Percentiles rank a stretch among this genome's conserved stretches.
These are phyloP conservation scores for Debaryomyces prosopidis DNA, from an alignment of 805 yeast species.

Conservation along the genomic window DNA sequence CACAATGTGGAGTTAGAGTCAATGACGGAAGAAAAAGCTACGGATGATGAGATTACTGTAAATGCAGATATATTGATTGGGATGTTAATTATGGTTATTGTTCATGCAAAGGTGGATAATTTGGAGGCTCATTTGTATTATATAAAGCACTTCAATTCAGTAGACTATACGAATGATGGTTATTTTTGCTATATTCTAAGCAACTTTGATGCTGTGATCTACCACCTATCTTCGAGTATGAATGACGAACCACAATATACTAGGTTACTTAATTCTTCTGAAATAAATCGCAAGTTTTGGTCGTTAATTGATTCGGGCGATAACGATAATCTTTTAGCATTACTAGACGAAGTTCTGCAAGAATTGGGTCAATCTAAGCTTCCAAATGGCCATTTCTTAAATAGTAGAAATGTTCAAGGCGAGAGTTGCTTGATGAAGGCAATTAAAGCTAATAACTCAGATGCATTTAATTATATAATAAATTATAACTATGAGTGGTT, in stretches of 20 bases:
- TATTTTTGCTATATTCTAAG: slow-evolving; percentile 74
- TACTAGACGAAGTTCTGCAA: slow-evolving; percentile 13
- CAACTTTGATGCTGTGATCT: slow-evolving; percentile 79
- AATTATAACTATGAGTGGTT: slow-evolving; percentile 47
- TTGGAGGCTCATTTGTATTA: slow-evolving; percentile 66
- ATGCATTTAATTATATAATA: slow-evolving; percentile 47
- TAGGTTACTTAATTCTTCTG: slow-evolving; percentile 42
- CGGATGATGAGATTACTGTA: slow-evolving; percentile 34
- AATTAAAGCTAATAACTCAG: slow-evolving; percentile 46
- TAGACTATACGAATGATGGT: slow-evolving; percentile 46
- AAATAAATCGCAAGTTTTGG: slow-evolving; percentile 56
- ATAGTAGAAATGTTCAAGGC: slow-evolving; percentile 47
- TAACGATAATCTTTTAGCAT: slow-evolving; percentile 9
- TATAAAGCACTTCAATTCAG: slow-evolving; percentile 57
- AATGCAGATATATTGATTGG: slow-evolving; percentile 85
- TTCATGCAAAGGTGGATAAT: slow-evolving; percentile 58
- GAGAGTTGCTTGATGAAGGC: slow-evolving; percentile 73
- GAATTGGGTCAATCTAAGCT: slow-evolving; percentile 10
- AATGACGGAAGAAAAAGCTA: slow-evolving; percentile 1
- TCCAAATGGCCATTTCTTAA: slow-evolving; percentile 20
- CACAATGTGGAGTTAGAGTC: background rate
- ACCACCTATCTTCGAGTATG: slow-evolving; percentile 44
- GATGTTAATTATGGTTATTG: slow-evolving; percentile 67
- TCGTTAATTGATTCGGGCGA: slow-evolving; percentile 40
- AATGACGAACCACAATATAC: slow-evolving; percentile 28